Percentiles rank a stretch among this genome's conserved stretches.
phyloP scores from a whole-genome alignment of 164 flowering plant genomes.

The Nelumbo lutea region DNA sequence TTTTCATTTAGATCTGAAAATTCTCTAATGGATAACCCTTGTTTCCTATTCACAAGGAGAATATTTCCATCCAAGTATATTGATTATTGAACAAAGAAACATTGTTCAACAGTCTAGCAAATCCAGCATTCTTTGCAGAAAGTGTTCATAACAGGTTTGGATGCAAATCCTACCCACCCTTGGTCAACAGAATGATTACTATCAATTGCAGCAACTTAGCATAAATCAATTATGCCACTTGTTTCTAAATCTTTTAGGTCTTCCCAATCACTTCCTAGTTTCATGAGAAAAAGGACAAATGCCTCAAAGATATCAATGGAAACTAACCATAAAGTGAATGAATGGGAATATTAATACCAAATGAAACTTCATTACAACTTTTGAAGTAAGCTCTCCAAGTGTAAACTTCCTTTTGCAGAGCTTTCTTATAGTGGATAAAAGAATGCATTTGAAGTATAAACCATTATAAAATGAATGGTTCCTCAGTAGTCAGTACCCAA shows the following conservation, averaged over 20 bases:
- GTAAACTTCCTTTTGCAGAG: neutral
- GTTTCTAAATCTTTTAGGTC: neutral
- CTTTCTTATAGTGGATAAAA: neutral
- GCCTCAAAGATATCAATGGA: no score
- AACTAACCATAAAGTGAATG: neutral
- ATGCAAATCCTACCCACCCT: neutral
- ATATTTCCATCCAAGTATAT: neutral
- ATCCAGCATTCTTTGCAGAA: neutral
- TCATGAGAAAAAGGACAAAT: neutral
- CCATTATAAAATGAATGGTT: neutral
- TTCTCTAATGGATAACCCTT: no score
- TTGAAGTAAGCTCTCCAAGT: neutral
- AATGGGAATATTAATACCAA: neutral
- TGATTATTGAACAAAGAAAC: neutral
- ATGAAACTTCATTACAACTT: neutral
- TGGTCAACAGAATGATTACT: neutral
- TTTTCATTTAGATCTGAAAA: neutral
- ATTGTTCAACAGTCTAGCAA: neutral
- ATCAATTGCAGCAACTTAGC: neutral
- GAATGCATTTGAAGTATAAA: neutral
- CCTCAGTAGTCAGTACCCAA: neutral
- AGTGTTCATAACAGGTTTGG: neutral
- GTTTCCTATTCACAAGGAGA: neutral
- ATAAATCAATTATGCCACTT: neutral
- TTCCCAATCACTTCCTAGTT: neutral